Base-by-base conservation (phyloP, 805 yeast species). In the Komagataella phaffii region DNA sequence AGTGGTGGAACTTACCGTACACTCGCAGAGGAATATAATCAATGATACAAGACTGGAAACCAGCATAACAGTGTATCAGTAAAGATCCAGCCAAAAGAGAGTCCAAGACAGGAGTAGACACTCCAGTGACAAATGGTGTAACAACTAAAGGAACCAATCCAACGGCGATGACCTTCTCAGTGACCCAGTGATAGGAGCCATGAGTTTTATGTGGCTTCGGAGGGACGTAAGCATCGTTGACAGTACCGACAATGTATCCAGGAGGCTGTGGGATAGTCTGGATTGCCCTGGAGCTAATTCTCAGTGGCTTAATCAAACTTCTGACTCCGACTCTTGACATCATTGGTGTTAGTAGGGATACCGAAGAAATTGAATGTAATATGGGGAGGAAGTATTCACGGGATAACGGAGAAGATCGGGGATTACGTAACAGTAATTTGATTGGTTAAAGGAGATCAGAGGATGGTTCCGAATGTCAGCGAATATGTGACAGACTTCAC, bases 11-110 rank as follows among this genome's bases (percentile, higher is more conserved):
- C 40, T 72, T 56, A 14, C 90, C 89, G 60, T 76, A 86, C 43
- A 81, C 86, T 70, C 91, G 77, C 62, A 70, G 70, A 50, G 91
- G 93, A 51, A 86, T 81, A 68, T 85, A 84, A 66, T 86, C 93
- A 52, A 77, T 76, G 58, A 86, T 85, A 72, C 93, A 84, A 46
- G 87, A 73, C 61, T 80, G 81, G 72, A 85, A 80, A 2, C 93
- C 95, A 49, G 79, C 79, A 64, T 77, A 79, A 52, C 81, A 74
- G 64, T 86, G 93, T 61, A 76, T 73, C 56, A 85, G 66, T 49
- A 84, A 61, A 12, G 79, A 65, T 2, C 80, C 69, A 14, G 81
- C 69, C 60, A 51, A 40, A 17, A 49, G 24, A n/a, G 53, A 21
- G 50, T 51, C 53, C 19, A 46, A 48, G 10, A 51, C 14, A 1